Evolutionary conservation across 1,284 basidiomycete species (phyloP), one percentile per base, ranked within the genome.

Genomic region (Tilletiaria anomala): DNA sequence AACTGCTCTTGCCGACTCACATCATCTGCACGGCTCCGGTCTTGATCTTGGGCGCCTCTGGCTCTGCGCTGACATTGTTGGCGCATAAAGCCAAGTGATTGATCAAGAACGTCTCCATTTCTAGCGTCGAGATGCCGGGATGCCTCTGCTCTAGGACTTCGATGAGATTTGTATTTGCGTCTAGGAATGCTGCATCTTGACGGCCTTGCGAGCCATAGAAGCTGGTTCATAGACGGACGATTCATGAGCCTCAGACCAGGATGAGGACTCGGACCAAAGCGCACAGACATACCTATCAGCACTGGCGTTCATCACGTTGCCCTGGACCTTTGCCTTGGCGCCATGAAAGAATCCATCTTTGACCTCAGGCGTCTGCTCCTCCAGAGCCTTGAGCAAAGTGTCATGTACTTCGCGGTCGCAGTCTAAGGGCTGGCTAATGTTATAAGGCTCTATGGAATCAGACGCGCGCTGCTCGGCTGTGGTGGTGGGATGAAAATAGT

Each of bases 181-280:
- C 83, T 23, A 76, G 75, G 63, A 86, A 86, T 1, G 79, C 78
- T 0, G 50, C 33, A 2, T 82, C 83, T 50, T 77, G 76, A 43
- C 83, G 72, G 31, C 83, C 83, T 69, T 86, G 83, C 11, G 81
- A 82, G 33, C 81, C 81, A 70, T 86, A 85, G 68, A 85, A 85
- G 62, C 26, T 8, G n/a, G 26, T 29, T n/a, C 10, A n/a, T n/a
- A 29, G 26, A 29, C 10, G 16, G 11, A 14, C 6, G n/a, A n/a
- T n/a, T n/a, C n/a, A n/a, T n/a, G n/a, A n/a, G n/a, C n/a, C n/a
- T n/a, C n/a, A n/a, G n/a, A n/a, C n/a, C n/a, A n/a, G n/a, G n/a
- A n/a, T n/a, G n/a, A 42, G 19, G 4, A 16, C 18, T 17, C 20
- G 5, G 26, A 20, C 17, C 5, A 16, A 2, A 15, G 12, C 24